These are phyloP conservation scores for Chlamydomonas sphaeroides DNA, from an alignment of 139 green algal genomes.

Conservation along the genomic window DNA sequence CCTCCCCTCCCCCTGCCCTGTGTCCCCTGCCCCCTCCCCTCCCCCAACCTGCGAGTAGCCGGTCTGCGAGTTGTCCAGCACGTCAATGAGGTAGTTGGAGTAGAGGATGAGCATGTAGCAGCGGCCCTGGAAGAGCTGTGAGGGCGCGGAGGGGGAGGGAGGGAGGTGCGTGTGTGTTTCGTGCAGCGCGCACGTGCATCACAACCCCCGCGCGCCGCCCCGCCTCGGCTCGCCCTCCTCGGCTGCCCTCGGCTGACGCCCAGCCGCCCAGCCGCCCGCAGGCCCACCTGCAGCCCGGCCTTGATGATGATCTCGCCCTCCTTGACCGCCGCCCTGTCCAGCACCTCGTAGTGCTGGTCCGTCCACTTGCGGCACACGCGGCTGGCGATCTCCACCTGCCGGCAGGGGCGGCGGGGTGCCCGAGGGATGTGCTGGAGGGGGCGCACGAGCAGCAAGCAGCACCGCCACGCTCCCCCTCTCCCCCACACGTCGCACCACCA, in stretches of 20 bases:
- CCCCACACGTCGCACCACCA: neutral
- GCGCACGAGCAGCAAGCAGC: neutral
- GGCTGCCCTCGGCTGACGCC: no score
- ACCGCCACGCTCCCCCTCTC: neutral
- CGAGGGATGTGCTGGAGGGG: neutral
- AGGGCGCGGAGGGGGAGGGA: neutral
- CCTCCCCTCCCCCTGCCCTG: neutral
- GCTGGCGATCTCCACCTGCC: slow-evolving; percentile 52
- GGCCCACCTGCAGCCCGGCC: slow-evolving; percentile 21
- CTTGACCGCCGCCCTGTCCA: slow-evolving; percentile 43
- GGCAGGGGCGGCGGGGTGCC: neutral
- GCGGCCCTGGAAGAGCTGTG: slow-evolving; percentile 38
- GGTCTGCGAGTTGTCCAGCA: slow-evolving; percentile 39
- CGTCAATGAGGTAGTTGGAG: slow-evolving; percentile 60
- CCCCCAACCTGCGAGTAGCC: slow-evolving; percentile 37
- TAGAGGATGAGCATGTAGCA: slow-evolving; percentile 54
- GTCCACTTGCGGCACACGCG: slow-evolving; percentile 51
- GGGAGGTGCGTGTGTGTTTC: no score
- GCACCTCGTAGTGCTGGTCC: slow-evolving; percentile 49
- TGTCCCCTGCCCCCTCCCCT: no score
- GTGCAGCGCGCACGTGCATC: neutral
- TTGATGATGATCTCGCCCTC: slow-evolving; percentile 58
- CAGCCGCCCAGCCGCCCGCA: neutral
- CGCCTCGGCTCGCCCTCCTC: no score
- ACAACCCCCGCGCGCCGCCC: neutral